Evolutionary conservation across 495 filamentous ascomycete species (phyloP).

Genomic region (Platismatia glauca): DNA sequence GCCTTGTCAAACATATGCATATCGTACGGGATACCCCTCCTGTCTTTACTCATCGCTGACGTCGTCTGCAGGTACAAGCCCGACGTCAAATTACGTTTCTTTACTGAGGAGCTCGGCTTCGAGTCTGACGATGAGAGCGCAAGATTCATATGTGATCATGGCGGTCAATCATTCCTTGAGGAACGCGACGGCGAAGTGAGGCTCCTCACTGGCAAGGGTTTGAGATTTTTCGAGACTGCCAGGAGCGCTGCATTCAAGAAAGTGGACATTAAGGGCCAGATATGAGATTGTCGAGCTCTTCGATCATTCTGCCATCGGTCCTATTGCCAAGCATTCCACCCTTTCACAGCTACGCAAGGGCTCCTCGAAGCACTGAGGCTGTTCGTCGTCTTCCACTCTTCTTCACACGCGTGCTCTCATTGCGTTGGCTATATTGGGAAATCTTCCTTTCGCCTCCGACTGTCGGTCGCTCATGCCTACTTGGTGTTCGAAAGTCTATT

Average conservation of each 20-base stretch:
- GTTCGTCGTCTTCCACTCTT: conserved; percentile 11
- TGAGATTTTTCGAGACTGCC: conserved; percentile 60
- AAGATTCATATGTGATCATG: conserved; percentile 74
- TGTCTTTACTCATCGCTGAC: conserved; percentile 30
- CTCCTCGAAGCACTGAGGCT: conserved; percentile 5
- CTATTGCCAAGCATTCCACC: neutral
- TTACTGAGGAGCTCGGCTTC: conserved; percentile 93
- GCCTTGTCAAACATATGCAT: conserved; percentile 86
- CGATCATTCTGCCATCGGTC: conserved; percentile 1
- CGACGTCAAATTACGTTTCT: conserved; percentile 77
- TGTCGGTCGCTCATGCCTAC: conserved; percentile 1
- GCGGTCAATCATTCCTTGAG: conserved; percentile 65
- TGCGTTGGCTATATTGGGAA: conserved; percentile 10
- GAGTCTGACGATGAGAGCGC: conserved; percentile 85
- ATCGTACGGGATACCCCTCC: conserved; percentile 59
- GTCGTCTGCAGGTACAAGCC: conserved; percentile 65
- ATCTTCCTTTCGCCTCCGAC: conserved; percentile 4
- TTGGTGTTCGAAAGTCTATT: conserved; percentile 3
- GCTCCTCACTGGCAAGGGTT: conserved; percentile 69
- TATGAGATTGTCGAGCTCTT: conserved; percentile 43
- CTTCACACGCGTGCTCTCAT: conserved; percentile 9
- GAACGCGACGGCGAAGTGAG: conserved; percentile 64
- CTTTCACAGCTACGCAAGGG: conserved; percentile 1
- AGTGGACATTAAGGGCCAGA: conserved; percentile 96
- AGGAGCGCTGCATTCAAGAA: conserved; percentile 64